Evolutionary conservation across 257 asterid species (phyloP).

Genomic region (Ilex aquifolium): DNA sequence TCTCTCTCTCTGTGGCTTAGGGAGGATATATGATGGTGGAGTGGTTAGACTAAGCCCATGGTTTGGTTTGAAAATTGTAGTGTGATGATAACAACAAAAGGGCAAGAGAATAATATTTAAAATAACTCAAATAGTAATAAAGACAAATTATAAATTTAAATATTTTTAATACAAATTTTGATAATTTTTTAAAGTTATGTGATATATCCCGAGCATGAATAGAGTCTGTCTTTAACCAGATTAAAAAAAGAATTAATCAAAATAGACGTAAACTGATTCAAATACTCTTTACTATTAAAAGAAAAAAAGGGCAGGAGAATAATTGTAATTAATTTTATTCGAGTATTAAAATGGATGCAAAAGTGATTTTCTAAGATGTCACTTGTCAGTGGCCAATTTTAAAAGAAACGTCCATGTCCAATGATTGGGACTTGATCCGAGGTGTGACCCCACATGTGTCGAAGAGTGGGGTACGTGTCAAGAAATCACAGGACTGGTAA

Average conservation of each 20-base stretch:
- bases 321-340: constrained; percentile 43
- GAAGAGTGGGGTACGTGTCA: constrained; percentile 23
- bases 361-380: constrained; percentile 29
- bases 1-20: constrained; percentile 11
- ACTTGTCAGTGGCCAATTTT: constrained; percentile 46
- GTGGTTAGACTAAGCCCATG: constrained; percentile 48
- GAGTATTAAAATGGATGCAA: constrained; percentile 34
- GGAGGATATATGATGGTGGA: constrained; percentile 29
- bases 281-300: too few relatives aligned
- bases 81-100: not conserved
- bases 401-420: constrained; percentile 39
- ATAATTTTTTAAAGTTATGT: too few relatives aligned
- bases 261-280: too few relatives aligned
- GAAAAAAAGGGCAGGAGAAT: constrained; percentile 5
- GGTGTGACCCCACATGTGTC: constrained; percentile 25
- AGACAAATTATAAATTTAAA: not conserved
- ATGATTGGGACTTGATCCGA: constrained; percentile 48
- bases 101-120: constrained; percentile 16
- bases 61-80: constrained; percentile 40
- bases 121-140: too few relatives aligned
- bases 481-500: not conserved
- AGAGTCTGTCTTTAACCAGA: too few relatives aligned
- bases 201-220: too few relatives aligned
- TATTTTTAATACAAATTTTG: too few relatives aligned
- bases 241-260: too few relatives aligned